Evolutionary conservation across 129 eudicot genomes (phyloP), one percentile per base, ranked within the genome.

Genomic region (Pittosporum tobira): DNA sequence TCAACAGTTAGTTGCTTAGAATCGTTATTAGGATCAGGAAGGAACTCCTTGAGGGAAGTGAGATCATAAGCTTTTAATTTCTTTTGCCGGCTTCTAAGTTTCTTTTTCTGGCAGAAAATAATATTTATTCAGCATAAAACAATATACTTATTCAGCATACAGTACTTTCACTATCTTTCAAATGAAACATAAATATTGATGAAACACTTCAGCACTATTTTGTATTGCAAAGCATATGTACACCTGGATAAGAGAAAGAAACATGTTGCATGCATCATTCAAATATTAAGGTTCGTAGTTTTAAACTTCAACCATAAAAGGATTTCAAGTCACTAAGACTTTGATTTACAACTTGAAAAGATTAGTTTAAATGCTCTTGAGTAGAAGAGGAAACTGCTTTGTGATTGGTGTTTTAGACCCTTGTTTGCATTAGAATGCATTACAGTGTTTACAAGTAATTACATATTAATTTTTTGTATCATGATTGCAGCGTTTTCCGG

Each of bases 11-110:
- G 61, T 57, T 63, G 49, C 57, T 77, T 56, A 14, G 71, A 38
- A 38, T 78, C 52, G 44, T 56, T 56, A 28, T 74, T 79, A 24
- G 76, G 5, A 8, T 85, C 93, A 7, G 97, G 95, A 27, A 89
- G 84, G 50, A 56, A 64, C 11, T 84, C 93, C 9, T 83, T 61
- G 25, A 88, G 81, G 52, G 87, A 31, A 44, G 88, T 71, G 22
- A 84, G 83, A 62, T 88, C 93, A 80, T 77, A 88, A 21, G 95
- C 95, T 73, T 79, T 81, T 52, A 84, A 50, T 68, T 77, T 88
- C 81, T 77, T 81, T 49, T 73, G 84, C 29, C 85, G 65, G 58
- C 64, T 71, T 34, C 87, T 61, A 27, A 63, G 63, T 63, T 64
- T 77, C 44, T 74, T 80, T 42, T 80, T 77, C 90, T 78, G 72